A percentile compares a stretch with the other conserved stretches of the same genome.
phyloP scores from a whole-genome alignment of 2,329 filamentous ascomycete genomes.

The Colletotrichum plurivorum region DNA sequence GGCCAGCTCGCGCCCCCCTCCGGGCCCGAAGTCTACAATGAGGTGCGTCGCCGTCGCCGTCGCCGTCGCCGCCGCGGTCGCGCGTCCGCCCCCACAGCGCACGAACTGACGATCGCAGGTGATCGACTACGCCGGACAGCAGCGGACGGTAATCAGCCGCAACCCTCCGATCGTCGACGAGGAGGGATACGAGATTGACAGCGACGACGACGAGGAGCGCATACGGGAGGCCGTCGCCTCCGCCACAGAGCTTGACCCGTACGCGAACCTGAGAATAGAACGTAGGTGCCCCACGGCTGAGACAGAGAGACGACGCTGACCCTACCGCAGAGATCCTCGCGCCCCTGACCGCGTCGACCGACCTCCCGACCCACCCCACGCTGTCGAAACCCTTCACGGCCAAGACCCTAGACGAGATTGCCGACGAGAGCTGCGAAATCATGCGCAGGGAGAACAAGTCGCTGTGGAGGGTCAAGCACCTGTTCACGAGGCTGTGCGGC shows the following conservation, averaged over 20 bases:
- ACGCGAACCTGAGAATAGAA: constrained; percentile 79
- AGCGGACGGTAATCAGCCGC: constrained; percentile 79
- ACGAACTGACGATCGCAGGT: constrained; percentile 60
- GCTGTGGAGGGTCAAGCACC: constrained; percentile 80
- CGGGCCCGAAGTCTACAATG: constrained; percentile 78
- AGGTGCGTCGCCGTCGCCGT: constrained; percentile 64
- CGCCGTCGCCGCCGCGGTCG: background rate
- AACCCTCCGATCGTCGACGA: constrained; percentile 82
- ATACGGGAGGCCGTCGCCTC: constrained; percentile 72
- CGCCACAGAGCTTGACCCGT: constrained; percentile 81
- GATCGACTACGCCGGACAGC: constrained; percentile 81
- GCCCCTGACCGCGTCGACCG: constrained; percentile 81
- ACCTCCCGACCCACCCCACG: constrained; percentile 81
- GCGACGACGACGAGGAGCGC: constrained; percentile 77
- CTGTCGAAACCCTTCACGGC: constrained; percentile 82
- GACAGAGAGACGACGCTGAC: constrained; percentile 46
- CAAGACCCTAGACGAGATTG: constrained; percentile 79
- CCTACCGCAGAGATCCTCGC: constrained; percentile 74
- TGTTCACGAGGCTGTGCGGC: constrained; percentile 81
- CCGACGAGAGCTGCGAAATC: constrained; percentile 77
- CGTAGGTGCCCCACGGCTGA: constrained; percentile 62
- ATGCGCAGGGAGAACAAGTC: constrained; percentile 82
- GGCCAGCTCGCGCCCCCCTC: constrained; percentile 77
- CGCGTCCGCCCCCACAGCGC: background rate
- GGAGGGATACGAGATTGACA: constrained; percentile 83